A percentile compares a stretch with the other conserved stretches of the same genome.
These are phyloP conservation scores for Quercus engelmannii DNA, from an alignment of 306 rosid species.

Conservation along the genomic window DNA sequence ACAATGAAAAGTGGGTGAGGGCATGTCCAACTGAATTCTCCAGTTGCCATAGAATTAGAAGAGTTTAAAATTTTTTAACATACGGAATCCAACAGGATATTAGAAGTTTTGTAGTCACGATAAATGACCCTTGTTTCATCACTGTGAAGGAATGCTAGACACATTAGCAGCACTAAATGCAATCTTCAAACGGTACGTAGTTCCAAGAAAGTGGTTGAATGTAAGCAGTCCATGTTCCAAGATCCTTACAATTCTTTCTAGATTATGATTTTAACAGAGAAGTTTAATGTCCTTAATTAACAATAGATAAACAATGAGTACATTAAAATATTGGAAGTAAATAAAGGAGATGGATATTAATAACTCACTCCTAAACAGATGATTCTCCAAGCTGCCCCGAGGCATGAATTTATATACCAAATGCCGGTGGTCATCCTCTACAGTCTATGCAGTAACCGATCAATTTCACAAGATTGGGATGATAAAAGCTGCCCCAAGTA, in stretches of 20 bases:
- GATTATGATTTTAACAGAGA: slow-evolving; percentile 5
- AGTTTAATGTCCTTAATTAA: neutral
- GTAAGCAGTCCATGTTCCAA: slow-evolving; percentile 64
- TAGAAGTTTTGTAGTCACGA: slow-evolving; percentile 54
- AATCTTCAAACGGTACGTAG: slow-evolving; percentile 74
- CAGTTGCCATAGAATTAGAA: neutral
- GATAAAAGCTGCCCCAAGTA: slow-evolving; percentile 84
- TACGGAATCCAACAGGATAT: slow-evolving; percentile 79
- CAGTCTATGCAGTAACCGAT: slow-evolving; percentile 65
- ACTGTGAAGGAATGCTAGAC: slow-evolving; percentile 92
- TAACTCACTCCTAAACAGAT: slow-evolving; percentile 85
- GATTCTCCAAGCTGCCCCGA: slow-evolving; percentile 89
- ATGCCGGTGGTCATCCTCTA: slow-evolving; percentile 86
- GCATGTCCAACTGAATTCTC: slow-evolving; percentile 16
- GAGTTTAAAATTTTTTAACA: slow-evolving; percentile 12
- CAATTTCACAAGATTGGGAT: slow-evolving; percentile 86
- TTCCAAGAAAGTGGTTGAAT: slow-evolving; percentile 92
- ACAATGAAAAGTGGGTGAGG: slow-evolving; percentile 15
- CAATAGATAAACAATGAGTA: neutral
- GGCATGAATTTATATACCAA: slow-evolving; percentile 85
- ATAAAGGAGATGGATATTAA: slow-evolving; percentile 1
- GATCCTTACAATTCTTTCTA: slow-evolving; percentile 1
- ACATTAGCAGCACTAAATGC: slow-evolving; percentile 76
- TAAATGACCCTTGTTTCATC: slow-evolving; percentile 14
- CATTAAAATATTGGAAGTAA: slow-evolving; percentile 6